A percentile compares a stretch with the other conserved stretches of the same genome.
Evolutionary conservation across 2,329 filamentous ascomycete species (phyloP).

Genomic region (Claviceps purpurea): DNA sequence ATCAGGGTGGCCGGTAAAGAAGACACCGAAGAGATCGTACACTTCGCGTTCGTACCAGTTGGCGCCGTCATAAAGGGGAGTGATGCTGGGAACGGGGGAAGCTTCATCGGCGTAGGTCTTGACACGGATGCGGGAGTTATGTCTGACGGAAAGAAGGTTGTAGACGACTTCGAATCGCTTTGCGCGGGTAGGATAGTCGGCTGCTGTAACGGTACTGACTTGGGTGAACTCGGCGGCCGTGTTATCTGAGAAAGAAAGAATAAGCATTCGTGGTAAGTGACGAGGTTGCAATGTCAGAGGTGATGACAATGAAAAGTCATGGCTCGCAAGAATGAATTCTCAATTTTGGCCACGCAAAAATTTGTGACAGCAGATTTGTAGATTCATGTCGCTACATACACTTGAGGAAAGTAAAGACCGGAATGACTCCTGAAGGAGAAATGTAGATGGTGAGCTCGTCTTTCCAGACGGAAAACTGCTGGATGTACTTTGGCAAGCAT

Average conservation of each 20-base stretch:
- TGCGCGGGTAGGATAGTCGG: constrained; percentile 90
- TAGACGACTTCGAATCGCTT: constrained; percentile 97
- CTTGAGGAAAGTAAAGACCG: constrained; percentile 89
- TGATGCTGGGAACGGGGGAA: constrained; percentile 81
- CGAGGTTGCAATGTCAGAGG: neutral
- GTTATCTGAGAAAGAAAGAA: constrained; percentile 47
- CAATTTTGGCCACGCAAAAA: neutral
- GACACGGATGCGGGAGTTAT: constrained; percentile 92
- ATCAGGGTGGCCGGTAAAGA: constrained; percentile 92
- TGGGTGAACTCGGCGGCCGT: constrained; percentile 95
- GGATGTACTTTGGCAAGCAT: constrained; percentile 92
- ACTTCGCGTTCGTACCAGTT: constrained; percentile 99
- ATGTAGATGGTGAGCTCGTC: constrained; percentile 95
- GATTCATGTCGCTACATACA: constrained; percentile 26
- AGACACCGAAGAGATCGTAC: constrained; percentile 94
- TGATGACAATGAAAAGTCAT: neutral
- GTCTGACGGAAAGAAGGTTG: constrained; percentile 87
- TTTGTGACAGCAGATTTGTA: neutral
- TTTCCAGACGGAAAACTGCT: constrained; percentile 99
- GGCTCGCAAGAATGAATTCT: neutral
- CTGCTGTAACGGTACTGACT: constrained; percentile 80
- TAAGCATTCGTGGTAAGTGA: neutral
- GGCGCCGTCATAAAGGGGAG: constrained; percentile 77
- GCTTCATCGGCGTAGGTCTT: constrained; percentile 99
- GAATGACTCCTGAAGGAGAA: constrained; percentile 73